Percentiles rank a stretch among this genome's conserved stretches.
phyloP scores from a whole-genome alignment of 2,329 filamentous ascomycete genomes.

The Hypoxylon sp. region DNA sequence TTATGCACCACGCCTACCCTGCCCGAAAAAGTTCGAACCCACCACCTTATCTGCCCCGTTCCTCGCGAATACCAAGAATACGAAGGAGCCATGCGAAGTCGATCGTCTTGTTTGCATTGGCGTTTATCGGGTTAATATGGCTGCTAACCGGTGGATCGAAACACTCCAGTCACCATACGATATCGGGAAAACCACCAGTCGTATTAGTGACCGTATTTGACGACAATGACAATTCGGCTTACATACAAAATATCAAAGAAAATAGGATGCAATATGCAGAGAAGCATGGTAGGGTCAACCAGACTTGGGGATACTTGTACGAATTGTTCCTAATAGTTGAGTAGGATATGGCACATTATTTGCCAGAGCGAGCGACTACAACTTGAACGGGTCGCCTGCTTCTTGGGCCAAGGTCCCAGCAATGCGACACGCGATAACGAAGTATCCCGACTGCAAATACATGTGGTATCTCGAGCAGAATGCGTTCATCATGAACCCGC shows the following conservation, averaged over 20 bases:
- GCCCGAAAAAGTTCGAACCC: constrained; percentile 83
- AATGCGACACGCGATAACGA: constrained; percentile 85
- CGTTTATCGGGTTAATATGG: constrained; percentile 67
- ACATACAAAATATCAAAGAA: constrained; percentile 76
- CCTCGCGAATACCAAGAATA: constrained; percentile 61
- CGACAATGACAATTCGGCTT: constrained; percentile 69
- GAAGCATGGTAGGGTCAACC: constrained; percentile 73
- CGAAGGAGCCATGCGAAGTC: constrained; percentile 71
- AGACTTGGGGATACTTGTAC: background rate
- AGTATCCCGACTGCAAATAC: constrained; percentile 78
- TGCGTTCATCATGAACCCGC: constrained; percentile 87
- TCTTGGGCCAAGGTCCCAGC: constrained; percentile 85
- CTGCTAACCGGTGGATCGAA: constrained; percentile 57
- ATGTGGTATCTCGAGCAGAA: constrained; percentile 90
- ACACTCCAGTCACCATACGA: constrained; percentile 47
- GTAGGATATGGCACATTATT: constrained; percentile 89
- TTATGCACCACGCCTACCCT: constrained; percentile 91
- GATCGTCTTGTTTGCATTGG: constrained; percentile 62
- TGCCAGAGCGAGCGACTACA: constrained; percentile 78
- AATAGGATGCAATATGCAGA: constrained; percentile 87
- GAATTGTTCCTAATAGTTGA: constrained; percentile 23
- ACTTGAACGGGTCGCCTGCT: constrained; percentile 65
- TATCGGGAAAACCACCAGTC: constrained; percentile 65
- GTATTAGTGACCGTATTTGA: constrained; percentile 91
- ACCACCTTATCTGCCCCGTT: constrained; percentile 72